Percentiles rank a stretch among this genome's conserved stretches.
phyloP scores from a whole-genome alignment of 495 filamentous ascomycete species.

The Podospora bellae-mahoneyi region DNA sequence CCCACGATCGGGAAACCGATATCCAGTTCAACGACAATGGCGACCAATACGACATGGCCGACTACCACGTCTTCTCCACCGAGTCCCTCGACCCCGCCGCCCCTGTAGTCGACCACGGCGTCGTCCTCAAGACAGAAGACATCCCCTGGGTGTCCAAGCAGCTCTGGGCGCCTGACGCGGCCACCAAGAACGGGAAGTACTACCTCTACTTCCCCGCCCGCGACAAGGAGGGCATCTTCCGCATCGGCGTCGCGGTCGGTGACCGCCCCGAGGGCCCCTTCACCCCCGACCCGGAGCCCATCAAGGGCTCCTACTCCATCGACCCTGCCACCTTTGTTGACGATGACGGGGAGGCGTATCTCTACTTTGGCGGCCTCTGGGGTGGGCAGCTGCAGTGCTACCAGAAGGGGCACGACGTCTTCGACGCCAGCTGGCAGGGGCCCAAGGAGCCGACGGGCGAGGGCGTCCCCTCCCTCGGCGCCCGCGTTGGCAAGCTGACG shows the following conservation, averaged over 20 bases:
- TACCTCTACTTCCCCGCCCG: conserved; percentile 64
- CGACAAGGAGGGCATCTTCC: conserved; percentile 57
- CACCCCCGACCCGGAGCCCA: conserved; percentile 53
- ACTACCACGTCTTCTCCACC: conserved; percentile 63
- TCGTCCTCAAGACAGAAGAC: conserved; percentile 50
- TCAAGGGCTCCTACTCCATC: conserved; percentile 59
- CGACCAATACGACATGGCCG: conserved; percentile 77
- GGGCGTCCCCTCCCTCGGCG: conserved; percentile 48
- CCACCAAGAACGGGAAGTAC: conserved; percentile 57
- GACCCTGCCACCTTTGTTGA: conserved; percentile 64
- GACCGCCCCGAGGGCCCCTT: conserved; percentile 57
- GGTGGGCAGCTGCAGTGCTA: conserved; percentile 65
- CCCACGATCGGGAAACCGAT: conserved; percentile 60
- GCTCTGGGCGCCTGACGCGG: conserved; percentile 64
- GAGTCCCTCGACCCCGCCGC: conserved; percentile 45
- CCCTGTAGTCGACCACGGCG: conserved; percentile 57
- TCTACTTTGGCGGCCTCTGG: conserved; percentile 69
- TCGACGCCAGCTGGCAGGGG: conserved; percentile 46
- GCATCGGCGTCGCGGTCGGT: conserved; percentile 59
- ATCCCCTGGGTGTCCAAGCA: conserved; percentile 63
- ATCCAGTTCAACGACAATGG: conserved; percentile 71
- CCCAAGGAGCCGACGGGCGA: conserved; percentile 54
- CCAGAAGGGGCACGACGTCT: conserved; percentile 44
- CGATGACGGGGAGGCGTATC: conserved; percentile 56
- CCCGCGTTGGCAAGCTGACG: conserved; percentile 59